These are phyloP conservation scores for Rutstroemia sydowiana DNA, from an alignment of 2,329 filamentous ascomycete species.

Conservation along the genomic window DNA sequence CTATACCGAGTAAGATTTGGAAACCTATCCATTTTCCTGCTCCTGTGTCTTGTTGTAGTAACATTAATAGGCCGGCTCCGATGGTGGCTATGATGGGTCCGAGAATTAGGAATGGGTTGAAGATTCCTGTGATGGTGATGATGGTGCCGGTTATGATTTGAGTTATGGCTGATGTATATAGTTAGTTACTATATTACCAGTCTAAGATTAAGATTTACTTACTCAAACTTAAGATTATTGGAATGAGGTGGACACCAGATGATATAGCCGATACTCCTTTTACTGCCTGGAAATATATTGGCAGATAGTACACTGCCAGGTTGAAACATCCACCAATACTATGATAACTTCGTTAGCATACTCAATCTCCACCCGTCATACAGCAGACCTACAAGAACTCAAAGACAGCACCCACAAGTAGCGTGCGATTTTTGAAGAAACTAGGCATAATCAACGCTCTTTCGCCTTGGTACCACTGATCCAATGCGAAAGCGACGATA, in stretches of 20 bases:
- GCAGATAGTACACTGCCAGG: constrained; percentile 38
- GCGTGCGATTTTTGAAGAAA: constrained; percentile 30
- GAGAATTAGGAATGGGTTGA: not conserved
- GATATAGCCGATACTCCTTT: constrained; percentile 23
- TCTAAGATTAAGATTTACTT: not conserved
- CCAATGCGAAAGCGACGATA: constrained; percentile 27
- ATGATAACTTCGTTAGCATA: not conserved
- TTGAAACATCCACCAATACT: not conserved
- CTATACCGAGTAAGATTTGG: not conserved
- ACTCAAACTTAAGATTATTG: not conserved
- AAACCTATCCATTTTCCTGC: not conserved
- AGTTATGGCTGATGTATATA: not conserved
- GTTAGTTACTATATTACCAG: not conserved
- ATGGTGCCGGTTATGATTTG: not conserved
- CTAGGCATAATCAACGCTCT: constrained; percentile 32
- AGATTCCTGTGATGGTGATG: not conserved
- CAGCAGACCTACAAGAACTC: not conserved
- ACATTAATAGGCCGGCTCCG: not conserved
- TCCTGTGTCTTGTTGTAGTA: not conserved
- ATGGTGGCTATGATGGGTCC: not conserved
- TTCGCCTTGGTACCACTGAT: constrained; percentile 35
- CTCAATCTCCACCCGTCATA: not conserved
- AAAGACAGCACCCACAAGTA: constrained; percentile 16
- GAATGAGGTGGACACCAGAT: not conserved
- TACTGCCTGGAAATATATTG: constrained; percentile 44